Percentiles rank a stretch among this genome's conserved stretches.
These are phyloP conservation scores for Eucalyptus lansdowneana DNA, from an alignment of 345 rosid species.

Conservation along the genomic window DNA sequence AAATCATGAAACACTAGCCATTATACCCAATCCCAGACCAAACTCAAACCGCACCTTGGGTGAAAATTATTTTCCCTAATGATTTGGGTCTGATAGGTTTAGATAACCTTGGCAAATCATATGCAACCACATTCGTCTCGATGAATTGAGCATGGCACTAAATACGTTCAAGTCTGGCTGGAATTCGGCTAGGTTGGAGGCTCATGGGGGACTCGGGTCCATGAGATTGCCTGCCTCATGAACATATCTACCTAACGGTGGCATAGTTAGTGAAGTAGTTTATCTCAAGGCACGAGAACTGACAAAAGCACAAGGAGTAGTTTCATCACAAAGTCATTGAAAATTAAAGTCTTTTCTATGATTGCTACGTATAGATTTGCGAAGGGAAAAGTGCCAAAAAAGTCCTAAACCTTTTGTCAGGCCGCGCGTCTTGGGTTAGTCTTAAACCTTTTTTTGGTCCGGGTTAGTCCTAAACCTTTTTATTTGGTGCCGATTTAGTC, in stretches of 20 bases:
- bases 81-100: neutral
- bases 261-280: neutral
- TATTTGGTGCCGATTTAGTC: too few relatives aligned
- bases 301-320: neutral
- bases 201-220: neutral
- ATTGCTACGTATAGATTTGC: constrained; percentile 16
- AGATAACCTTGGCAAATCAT: neutral
- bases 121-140: neutral
- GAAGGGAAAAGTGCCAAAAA: too few relatives aligned
- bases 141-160: neutral
- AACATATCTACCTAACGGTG: neutral
- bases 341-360: neutral
- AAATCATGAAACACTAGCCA: neutral
- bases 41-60: neutral
- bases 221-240: neutral
- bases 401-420: too few relatives aligned
- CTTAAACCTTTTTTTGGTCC: too few relatives aligned
- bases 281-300: neutral
- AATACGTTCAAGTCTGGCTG: neutral
- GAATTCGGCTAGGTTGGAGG: neutral
- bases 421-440: too few relatives aligned
- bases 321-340: neutral
- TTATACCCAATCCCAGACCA: neutral
- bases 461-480: too few relatives aligned
- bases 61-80: neutral